phyloP scores from a whole-genome alignment of 176 grass and related monocot species.

The Pontederia paniculata region DNA sequence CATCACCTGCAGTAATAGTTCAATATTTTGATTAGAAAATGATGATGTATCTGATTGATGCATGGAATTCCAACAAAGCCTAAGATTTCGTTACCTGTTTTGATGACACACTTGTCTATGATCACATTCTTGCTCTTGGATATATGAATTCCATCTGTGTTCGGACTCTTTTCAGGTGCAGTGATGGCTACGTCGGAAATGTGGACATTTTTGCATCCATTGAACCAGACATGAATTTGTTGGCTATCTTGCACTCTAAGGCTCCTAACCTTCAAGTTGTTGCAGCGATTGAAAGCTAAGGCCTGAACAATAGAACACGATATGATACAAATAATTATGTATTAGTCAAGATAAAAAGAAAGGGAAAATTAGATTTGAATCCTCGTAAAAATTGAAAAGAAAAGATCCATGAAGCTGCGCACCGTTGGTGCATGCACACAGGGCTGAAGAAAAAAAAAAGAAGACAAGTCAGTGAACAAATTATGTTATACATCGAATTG shows the following conservation, averaged over 20 bases:
- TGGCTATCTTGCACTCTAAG: constrained; percentile 45
- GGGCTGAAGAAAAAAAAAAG: constrained; percentile 28
- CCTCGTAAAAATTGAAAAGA: not conserved
- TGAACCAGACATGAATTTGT: constrained; percentile 56
- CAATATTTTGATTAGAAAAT: not conserved
- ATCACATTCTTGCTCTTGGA: constrained; percentile 31
- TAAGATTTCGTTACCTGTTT: constrained; percentile 32
- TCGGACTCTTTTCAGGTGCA: constrained; percentile 55
- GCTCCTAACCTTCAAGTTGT: constrained; percentile 34
- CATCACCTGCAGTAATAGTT: constrained; percentile 42
- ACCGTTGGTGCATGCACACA: constrained; percentile 66
- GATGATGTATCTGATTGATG: not conserved
- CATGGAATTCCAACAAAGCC: not conserved
- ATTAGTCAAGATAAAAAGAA: not conserved
- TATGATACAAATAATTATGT: too few species aligned
- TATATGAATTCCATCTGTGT: constrained; percentile 74
- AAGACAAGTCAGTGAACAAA: too few species aligned
- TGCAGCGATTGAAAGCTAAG: constrained; percentile 41
- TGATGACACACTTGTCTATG: constrained; percentile 45
- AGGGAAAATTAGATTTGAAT: not conserved
- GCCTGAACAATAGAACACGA: constrained; percentile 28
- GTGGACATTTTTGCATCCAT: constrained; percentile 25
- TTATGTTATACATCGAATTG: too few species aligned
- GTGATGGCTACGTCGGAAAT: constrained; percentile 47
- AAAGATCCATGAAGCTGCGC: not conserved